Conservation (phyloP, 2,329 filamentous ascomycete species). For the Cryphonectria naterciae region DNA sequence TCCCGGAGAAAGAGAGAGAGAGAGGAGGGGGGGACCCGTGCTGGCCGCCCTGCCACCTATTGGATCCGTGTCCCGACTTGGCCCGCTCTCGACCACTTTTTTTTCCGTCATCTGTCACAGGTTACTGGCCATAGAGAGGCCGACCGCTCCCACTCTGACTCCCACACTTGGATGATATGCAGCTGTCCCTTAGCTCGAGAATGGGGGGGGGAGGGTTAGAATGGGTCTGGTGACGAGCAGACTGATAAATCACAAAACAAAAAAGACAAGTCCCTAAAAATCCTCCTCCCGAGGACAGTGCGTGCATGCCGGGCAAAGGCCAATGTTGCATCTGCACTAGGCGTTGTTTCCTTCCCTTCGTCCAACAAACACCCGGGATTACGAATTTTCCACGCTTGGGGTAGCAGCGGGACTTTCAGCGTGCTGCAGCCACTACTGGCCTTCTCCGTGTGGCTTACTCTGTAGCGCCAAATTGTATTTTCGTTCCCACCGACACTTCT, state of each 20-base stretch:
- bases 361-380: neutral
- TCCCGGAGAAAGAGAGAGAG: neutral
- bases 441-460: neutral
- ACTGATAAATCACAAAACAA: slow-evolving; percentile 5
- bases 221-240: slow-evolving; percentile 18
- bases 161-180: slow-evolving; percentile 16
- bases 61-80: slow-evolving; percentile 3
- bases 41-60: neutral
- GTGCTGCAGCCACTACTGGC: neutral
- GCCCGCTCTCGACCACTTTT: slow-evolving; percentile 12
- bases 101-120: slow-evolving; percentile 24
- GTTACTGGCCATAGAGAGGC: slow-evolving; percentile 19
- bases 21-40: neutral
- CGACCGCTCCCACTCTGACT: slow-evolving; percentile 3
- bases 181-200: neutral
- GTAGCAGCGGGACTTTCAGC: slow-evolving; percentile 8
- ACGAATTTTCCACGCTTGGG: neutral
- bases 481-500: slow-evolving; percentile 21
- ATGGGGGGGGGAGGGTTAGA: neutral
- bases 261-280: neutral
- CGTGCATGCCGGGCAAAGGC: neutral
- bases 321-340: neutral
- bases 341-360: neutral
- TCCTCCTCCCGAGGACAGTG: neutral
- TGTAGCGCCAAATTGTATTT: slow-evolving; percentile 2